These are phyloP conservation scores for Candolleomyces efflorescens DNA, from an alignment of 768 basidiomycete genomes.

Conservation along the genomic window DNA sequence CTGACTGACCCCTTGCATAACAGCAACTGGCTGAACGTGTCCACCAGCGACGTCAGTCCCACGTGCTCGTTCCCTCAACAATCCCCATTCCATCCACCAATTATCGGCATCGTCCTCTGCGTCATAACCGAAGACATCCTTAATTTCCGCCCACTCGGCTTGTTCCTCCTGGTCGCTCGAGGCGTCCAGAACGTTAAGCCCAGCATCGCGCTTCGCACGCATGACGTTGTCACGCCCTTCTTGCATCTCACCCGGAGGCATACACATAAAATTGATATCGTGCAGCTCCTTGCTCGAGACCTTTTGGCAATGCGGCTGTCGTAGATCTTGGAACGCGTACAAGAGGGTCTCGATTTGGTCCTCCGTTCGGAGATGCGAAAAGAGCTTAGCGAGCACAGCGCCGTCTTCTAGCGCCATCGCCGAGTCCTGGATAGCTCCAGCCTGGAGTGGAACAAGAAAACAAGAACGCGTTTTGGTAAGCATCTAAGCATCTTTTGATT, in stretches of 20 bases:
- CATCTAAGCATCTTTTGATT: too few relatives aligned
- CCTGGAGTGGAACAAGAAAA: constrained; percentile 24
- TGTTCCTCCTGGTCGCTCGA: constrained; percentile 16
- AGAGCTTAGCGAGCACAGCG: constrained; percentile 54
- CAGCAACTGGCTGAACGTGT: constrained; percentile 4
- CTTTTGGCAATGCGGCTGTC: constrained; percentile 40
- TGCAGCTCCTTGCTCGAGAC: constrained; percentile 39
- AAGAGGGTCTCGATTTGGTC: constrained; percentile 52
- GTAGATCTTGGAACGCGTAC: constrained; percentile 51
- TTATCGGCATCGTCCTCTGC: constrained; percentile 57
- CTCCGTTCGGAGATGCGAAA: constrained; percentile 44
- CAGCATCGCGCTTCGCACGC: constrained; percentile 25
- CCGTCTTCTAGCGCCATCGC: constrained; percentile 60
- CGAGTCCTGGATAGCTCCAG: constrained; percentile 43
- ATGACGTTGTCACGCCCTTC: constrained; percentile 40
- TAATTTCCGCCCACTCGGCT: constrained; percentile 43
- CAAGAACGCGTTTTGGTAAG: neutral
- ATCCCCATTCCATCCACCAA: constrained; percentile 56
- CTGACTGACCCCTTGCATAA: constrained; percentile 2
- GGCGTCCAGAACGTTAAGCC: constrained; percentile 17
- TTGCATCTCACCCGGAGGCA: constrained; percentile 39
- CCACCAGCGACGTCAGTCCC: constrained; percentile 13
- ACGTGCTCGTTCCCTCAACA: constrained; percentile 35
- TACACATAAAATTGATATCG: constrained; percentile 40
- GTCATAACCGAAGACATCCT: constrained; percentile 48